These are phyloP conservation scores for Penicillium frequentans DNA, from an alignment of 2,329 filamentous ascomycete species.

Conservation along the genomic window DNA sequence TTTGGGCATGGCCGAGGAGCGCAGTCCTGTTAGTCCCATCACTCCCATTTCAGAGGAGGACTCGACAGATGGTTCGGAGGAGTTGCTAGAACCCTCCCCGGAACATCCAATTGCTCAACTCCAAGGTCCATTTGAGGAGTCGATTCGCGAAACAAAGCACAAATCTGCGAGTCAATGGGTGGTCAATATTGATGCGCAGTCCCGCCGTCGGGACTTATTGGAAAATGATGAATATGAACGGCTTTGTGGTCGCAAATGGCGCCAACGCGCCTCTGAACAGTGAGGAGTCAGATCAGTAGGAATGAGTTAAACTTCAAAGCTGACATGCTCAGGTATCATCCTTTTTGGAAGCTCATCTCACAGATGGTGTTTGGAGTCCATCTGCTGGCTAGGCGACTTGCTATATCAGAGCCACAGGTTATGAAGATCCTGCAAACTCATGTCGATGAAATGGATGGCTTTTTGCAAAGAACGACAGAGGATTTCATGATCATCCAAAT, in stretches of 20 bases:
- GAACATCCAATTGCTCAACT: slow-evolving; percentile 43
- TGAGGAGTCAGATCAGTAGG: slow-evolving; percentile 9
- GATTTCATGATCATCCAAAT: slow-evolving; percentile 76
- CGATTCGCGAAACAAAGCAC: slow-evolving; percentile 40
- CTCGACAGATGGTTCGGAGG: not conserved
- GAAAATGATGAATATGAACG: slow-evolving; percentile 68
- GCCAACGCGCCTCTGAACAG: slow-evolving; percentile 67
- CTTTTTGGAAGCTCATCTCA: slow-evolving; percentile 83
- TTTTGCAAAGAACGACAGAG: slow-evolving; percentile 80
- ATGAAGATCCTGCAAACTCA: slow-evolving; percentile 86
- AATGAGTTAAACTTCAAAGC: not conserved
- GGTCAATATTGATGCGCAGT: slow-evolving; percentile 39
- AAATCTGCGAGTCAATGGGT: slow-evolving; percentile 25
- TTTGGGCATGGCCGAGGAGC: not conserved
- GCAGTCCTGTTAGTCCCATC: slow-evolving; percentile 1
- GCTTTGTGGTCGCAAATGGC: slow-evolving; percentile 73
- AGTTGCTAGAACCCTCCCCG: slow-evolving; percentile 24
- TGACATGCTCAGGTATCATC: slow-evolving; percentile 63
- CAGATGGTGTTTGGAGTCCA: slow-evolving; percentile 95
- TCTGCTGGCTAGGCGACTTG: slow-evolving; percentile 77
- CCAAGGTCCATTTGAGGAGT: slow-evolving; percentile 48
- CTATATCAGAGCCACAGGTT: slow-evolving; percentile 85
- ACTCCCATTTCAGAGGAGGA: not conserved
- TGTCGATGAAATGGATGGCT: slow-evolving; percentile 91
- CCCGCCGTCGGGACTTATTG: slow-evolving; percentile 65